Conservation (phyloP, 345 rosid species). For the Eucalyptus decipiens region DNA sequence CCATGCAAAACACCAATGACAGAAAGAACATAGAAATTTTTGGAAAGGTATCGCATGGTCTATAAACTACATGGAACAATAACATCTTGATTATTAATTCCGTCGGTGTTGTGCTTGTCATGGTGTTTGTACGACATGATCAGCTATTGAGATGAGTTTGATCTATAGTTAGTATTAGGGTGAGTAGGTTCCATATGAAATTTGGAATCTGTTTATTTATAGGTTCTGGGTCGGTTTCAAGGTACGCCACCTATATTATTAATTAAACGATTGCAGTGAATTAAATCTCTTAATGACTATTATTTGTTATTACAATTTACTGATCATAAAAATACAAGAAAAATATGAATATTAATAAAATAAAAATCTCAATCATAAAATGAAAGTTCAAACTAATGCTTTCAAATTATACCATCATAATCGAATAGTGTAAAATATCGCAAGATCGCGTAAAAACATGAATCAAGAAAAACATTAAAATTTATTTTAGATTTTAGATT, state of each 20-base stretch:
- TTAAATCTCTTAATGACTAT: no score
- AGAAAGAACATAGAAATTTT: background rate
- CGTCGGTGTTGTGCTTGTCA: background rate
- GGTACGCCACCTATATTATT: rapidly evolving
- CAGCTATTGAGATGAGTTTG: background rate
- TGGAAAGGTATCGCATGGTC: background rate
- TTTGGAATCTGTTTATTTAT: no score
- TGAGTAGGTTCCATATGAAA: no score
- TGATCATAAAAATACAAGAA: no score
- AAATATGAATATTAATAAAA: no score
- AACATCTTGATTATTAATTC: background rate
- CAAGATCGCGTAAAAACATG: rapidly evolving
- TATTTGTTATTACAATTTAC: no score
- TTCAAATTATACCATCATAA: rapidly evolving
- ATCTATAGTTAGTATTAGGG: background rate
- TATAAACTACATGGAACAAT: background rate
- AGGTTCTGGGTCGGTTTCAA: rapidly evolving
- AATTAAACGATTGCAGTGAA: rapidly evolving
- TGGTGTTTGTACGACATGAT: background rate
- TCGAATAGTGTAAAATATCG: rapidly evolving
- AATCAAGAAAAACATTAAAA: rapidly evolving
- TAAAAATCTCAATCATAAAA: no score
- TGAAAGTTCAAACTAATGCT: no score
- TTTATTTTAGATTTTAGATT: no score
- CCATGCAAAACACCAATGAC: background rate